Base-by-base conservation (phyloP, 352 stramenopile genomes). In the Phytopythium helicoides region DNA sequence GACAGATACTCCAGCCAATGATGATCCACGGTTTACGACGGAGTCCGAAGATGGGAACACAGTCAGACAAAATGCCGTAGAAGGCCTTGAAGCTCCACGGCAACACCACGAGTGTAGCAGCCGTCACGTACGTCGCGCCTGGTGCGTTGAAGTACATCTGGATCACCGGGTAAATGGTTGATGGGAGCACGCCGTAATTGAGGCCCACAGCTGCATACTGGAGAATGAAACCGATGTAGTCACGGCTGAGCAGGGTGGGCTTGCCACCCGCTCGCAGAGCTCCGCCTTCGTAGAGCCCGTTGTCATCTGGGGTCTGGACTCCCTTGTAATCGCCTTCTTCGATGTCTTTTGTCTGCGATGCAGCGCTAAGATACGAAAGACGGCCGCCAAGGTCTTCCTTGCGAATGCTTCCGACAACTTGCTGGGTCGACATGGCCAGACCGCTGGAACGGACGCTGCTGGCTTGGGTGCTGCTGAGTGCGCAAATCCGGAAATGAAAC, bases 1-100 rank as follows among this genome's bases (percentile, higher is more conserved):
- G 6, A 36, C 66, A 76, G 15, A 85, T 56, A 1, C 34, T 50
- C 75, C 75, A 88, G 4, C 77, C 77, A 46, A 88, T 56, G 1
- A 85, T 36, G 70, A 86, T 88, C 42, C 72, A 88, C 44, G 77
- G 71, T 18, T 75, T 72, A 35, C 77, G 72, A 10, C 77, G 77
- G 58, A 71, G 86, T 21, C 77, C 77, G 25, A 34, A 71, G 26
- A 88, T 73, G 18, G 77, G 77, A 2, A 80, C 47, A 38, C 68
- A 81, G 45, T 86, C 77, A 0, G 77, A 70, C 34, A 88, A n/a
- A 25, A 87, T 79, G 36, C 78, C 78, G 56, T 79, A 76, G 41
- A 89, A 82, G 9, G 82, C 66, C 58, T 86, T 87, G 58, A 87
- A 77, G 21, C 68, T 84, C 76, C 76, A 87, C 1, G 70, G 71